Evolutionary conservation across 345 rosid genomes (phyloP), one percentile per base, ranked within the genome.

Genomic region (Raphanus sativus): DNA sequence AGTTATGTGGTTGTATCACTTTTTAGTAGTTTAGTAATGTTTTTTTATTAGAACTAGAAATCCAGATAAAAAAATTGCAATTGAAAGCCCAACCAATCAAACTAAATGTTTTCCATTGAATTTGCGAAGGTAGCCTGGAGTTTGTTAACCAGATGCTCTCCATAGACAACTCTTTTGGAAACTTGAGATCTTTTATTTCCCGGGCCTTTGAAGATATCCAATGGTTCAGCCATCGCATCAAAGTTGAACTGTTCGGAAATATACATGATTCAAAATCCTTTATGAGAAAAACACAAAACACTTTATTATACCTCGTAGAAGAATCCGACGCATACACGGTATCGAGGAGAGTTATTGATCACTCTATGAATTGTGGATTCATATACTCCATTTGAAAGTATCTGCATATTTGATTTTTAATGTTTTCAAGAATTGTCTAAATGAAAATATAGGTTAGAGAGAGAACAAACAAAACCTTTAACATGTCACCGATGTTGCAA

Each of bases 401-500:
- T 86, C 97, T 91, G 85, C 81, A 74, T 33, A 8, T 55, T 59
- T 48, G 70, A 74, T 67, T 73, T 11, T 2, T 55, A 59, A 32
- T 62, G 58, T 56, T 26, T 67, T 72, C 73, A 56, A 81, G 7
- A 32, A 65, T 11, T 26, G 0, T 56, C 2, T 12, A 65, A 25
- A 63, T 25, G 1, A 11, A 52, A 2, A 64, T 15, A 16, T 9
- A 13, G 25, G 13, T 73, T n/a, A 63, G 8, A 2, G 25, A 38
- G 5, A 25, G 2, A 2, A 32, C 50, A 33, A 40, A 42, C 52
- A 25, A 58, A 45, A 2, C 95, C 98, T 91, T 88, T 65, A 91
- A 77, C 97, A 94, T 94, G 84, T 94, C 95, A 1, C 98, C 93
- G 5, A 94, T 91, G 88, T 89, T 91, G 85, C 97, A 94, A 24